phyloP scores from a whole-genome alignment of 805 yeast species.

The Candida methanosorbosa region DNA sequence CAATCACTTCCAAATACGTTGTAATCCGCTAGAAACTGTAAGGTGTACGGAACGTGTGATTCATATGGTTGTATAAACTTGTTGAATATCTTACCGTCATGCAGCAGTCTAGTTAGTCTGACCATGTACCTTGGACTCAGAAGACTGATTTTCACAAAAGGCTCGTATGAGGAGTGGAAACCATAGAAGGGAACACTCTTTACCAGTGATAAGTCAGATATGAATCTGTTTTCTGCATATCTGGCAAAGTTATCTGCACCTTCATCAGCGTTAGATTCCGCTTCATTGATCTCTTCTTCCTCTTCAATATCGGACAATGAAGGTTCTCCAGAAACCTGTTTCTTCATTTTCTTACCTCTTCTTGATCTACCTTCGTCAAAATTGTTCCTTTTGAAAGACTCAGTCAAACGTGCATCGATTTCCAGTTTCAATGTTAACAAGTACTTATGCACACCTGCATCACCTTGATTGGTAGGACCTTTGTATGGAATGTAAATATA shows the following conservation, averaged over 20 bases:
- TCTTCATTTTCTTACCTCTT: conserved; percentile 6
- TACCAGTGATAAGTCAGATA: conserved; percentile 57
- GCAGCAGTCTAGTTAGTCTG: conserved; percentile 41
- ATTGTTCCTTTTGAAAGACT: conserved; percentile 25
- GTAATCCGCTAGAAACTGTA: conserved; percentile 78
- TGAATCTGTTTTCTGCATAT: conserved; percentile 26
- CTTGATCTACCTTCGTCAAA: conserved; percentile 5
- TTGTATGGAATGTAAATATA: conserved; percentile 63
- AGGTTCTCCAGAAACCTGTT: no score
- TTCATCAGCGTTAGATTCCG: conserved; percentile 6
- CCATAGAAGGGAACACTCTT: conserved; percentile 83
- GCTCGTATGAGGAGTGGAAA: conserved; percentile 54
- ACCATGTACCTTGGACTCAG: conserved; percentile 52
- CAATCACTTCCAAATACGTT: conserved; percentile 82
- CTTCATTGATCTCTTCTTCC: conserved; percentile 7
- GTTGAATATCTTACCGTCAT: conserved; percentile 34
- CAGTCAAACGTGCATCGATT: conserved; percentile 34
- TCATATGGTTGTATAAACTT: conserved; percentile 50
- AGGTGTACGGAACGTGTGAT: conserved; percentile 65
- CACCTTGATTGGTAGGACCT: conserved; percentile 23
- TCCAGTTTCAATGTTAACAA: conserved; percentile 30
- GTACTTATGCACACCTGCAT: conserved; percentile 20
- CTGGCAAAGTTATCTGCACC: not conserved
- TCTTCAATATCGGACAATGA: conserved; percentile 9
- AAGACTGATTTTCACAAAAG: conserved; percentile 61